A percentile compares a stretch with the other conserved stretches of the same genome.
Conservation (phyloP, 768 basidiomycete species). For the Daedaleopsis sinensis region DNA sequence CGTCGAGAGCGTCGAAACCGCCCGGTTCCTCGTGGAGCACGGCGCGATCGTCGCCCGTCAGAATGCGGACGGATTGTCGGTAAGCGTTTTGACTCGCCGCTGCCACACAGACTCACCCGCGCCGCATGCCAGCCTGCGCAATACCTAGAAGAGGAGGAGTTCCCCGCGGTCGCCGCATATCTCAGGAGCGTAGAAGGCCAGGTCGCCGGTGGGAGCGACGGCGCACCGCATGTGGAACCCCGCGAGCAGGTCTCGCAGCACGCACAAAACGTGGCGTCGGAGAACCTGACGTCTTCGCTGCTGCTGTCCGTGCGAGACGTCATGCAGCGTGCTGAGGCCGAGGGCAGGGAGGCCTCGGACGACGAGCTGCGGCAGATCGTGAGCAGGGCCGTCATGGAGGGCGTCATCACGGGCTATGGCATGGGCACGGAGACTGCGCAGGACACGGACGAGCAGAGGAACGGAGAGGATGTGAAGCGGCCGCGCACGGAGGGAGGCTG, state of each 20-base stretch:
- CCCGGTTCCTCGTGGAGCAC: conserved; percentile 74
- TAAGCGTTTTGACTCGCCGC: conserved; percentile 41
- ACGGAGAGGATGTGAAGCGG: conserved; percentile 27
- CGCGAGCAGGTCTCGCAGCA: conserved; percentile 57
- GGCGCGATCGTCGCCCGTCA: conserved; percentile 66
- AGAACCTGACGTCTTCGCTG: conserved; percentile 66
- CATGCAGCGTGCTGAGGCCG: conserved; percentile 56
- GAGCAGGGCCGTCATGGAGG: conserved; percentile 63
- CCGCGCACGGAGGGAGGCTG: conserved; percentile 31
- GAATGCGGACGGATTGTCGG: conserved; percentile 78
- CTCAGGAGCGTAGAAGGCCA: conserved; percentile 44
- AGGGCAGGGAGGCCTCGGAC: conserved; percentile 65
- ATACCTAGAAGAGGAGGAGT: conserved; percentile 66
- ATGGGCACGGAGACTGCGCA: conserved; percentile 39
- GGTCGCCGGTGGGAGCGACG: conserved; percentile 16
- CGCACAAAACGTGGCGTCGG: conserved; percentile 68
- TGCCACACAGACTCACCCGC: neutral
- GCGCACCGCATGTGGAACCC: conserved; percentile 19
- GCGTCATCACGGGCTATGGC: conserved; percentile 62
- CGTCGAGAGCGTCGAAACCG: conserved; percentile 80
- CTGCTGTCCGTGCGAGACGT: conserved; percentile 69
- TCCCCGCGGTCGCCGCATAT: conserved; percentile 65
- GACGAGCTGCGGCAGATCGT: conserved; percentile 66
- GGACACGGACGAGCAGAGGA: conserved; percentile 11
- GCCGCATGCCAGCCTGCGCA: conserved; percentile 58